A percentile compares a stretch with the other conserved stretches of the same genome.
These are phyloP conservation scores for Colletotrichum lini DNA, from an alignment of 2,329 filamentous ascomycete species.

Conservation along the genomic window DNA sequence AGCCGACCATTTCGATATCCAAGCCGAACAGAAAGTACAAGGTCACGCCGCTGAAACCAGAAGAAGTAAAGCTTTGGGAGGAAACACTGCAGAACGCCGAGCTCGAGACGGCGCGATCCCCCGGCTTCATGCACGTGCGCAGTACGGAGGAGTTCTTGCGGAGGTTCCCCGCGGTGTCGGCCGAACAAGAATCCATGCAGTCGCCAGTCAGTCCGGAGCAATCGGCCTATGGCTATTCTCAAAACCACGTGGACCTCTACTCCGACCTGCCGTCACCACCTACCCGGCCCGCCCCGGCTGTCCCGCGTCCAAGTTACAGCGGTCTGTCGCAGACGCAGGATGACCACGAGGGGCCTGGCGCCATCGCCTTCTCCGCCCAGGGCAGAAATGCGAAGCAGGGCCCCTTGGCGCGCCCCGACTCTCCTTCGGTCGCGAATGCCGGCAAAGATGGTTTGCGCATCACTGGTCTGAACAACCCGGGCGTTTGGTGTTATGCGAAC, in stretches of 20 bases:
- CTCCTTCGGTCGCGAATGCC: slow-evolving; percentile 18
- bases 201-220: slow-evolving; percentile 51
- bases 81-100: slow-evolving; percentile 79
- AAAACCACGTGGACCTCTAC: slow-evolving; percentile 55
- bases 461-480: slow-evolving; percentile 86
- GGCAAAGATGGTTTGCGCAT: slow-evolving; percentile 57
- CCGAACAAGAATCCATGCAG: slow-evolving; percentile 73
- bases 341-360: slow-evolving; percentile 34
- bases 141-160: slow-evolving; percentile 88
- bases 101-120: slow-evolving; percentile 63
- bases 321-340: slow-evolving; percentile 66
- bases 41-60: slow-evolving; percentile 79
- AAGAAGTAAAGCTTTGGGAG: slow-evolving; percentile 87
- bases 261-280: slow-evolving; percentile 70
- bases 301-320: slow-evolving; percentile 82
- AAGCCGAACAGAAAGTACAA: slow-evolving; percentile 60
- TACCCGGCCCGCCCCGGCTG: slow-evolving; percentile 76
- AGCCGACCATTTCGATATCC: slow-evolving; percentile 39
- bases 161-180: slow-evolving; percentile 80
- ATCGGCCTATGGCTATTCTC: slow-evolving; percentile 31
- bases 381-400: slow-evolving; percentile 35
- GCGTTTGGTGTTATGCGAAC: slow-evolving; percentile 92
- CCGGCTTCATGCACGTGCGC: slow-evolving; percentile 69
- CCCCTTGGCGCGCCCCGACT: slow-evolving; percentile 34
- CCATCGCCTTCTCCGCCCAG: slow-evolving; percentile 22